A percentile compares a stretch with the other conserved stretches of the same genome.
phyloP scores from a whole-genome alignment of 2,329 filamentous ascomycete genomes.

The Pezicula neosporulosa region DNA sequence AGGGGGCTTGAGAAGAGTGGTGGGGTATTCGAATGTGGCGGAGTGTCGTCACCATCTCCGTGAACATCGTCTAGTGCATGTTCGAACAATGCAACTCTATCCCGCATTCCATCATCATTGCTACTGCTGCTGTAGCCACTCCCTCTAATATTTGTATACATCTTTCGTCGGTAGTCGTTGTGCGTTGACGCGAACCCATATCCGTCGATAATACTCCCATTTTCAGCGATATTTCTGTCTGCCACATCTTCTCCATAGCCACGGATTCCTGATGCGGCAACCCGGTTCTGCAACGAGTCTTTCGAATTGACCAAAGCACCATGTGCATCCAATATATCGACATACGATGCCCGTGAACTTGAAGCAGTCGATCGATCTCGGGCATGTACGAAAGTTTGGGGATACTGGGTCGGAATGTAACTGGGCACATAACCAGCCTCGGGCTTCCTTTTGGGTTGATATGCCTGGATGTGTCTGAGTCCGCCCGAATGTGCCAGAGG shows the following conservation, averaged over 20 bases:
- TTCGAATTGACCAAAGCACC: slow-evolving; percentile 42
- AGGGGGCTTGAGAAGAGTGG: background rate
- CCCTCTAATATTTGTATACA: slow-evolving; percentile 4
- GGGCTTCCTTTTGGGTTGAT: background rate
- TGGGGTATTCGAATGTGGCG: background rate
- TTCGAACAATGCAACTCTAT: background rate
- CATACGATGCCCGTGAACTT: slow-evolving; percentile 22
- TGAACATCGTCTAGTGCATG: slow-evolving; percentile 11
- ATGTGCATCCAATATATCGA: slow-evolving; percentile 57
- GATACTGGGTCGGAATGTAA: background rate
- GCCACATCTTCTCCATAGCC: slow-evolving; percentile 65
- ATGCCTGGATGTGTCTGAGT: background rate
- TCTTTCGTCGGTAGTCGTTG: slow-evolving; percentile 14
- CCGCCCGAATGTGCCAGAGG: too few species aligned
- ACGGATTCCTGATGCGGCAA: slow-evolving; percentile 46
- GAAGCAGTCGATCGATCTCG: slow-evolving; percentile 5
- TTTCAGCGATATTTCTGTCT: slow-evolving; percentile 45
- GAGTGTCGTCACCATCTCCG: slow-evolving; percentile 14
- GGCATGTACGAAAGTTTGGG: background rate
- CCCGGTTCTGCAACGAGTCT: slow-evolving; percentile 37
- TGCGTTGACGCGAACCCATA: slow-evolving; percentile 9
- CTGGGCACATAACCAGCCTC: too few species aligned
- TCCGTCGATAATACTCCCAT: slow-evolving; percentile 2
- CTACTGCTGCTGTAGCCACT: background rate
- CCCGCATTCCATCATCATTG: too few species aligned